Evolutionary conservation across 2,329 filamentous ascomycete species (phyloP).

Genomic region (Aspergillus ruber): DNA sequence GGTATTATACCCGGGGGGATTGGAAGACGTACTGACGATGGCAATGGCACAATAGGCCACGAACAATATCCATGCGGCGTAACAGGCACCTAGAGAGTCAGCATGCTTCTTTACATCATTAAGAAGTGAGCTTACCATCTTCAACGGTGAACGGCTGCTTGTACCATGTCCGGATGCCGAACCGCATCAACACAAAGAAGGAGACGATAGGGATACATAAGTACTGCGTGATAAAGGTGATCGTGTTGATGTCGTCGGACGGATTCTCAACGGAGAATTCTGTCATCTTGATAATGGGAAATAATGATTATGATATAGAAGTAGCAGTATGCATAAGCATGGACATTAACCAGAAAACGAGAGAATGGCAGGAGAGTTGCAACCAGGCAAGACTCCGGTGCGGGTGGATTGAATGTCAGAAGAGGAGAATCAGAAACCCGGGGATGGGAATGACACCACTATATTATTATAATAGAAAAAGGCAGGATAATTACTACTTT

Average conservation of each 20-base stretch:
- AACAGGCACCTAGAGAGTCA: constrained; percentile 15
- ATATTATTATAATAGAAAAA: neutral
- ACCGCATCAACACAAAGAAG: constrained; percentile 24
- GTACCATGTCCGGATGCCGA: constrained; percentile 26
- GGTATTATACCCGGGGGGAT: neutral
- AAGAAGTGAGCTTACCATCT: constrained; percentile 22
- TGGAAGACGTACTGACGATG: constrained; percentile 17
- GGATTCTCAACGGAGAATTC: constrained; percentile 11
- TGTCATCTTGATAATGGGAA: neutral
- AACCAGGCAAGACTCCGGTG: neutral
- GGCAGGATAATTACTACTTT: too few relatives aligned
- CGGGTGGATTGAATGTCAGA: neutral
- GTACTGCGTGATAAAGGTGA: constrained; percentile 31
- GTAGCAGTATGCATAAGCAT: neutral
- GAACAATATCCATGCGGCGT: constrained; percentile 17
- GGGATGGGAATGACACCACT: neutral
- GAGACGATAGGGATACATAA: constrained; percentile 31
- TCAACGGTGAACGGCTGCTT: constrained; percentile 25
- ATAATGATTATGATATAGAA: neutral
- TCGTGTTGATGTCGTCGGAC: constrained; percentile 21
- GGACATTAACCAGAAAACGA: neutral
- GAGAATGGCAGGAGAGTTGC: neutral
- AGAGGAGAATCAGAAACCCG: neutral
- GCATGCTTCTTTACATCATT: neutral
- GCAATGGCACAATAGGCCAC: constrained; percentile 28